Percentiles rank a stretch among this genome's conserved stretches.
Conservation (phyloP, 2,329 filamentous ascomycete genomes). For the Fusarium verrucosum region DNA sequence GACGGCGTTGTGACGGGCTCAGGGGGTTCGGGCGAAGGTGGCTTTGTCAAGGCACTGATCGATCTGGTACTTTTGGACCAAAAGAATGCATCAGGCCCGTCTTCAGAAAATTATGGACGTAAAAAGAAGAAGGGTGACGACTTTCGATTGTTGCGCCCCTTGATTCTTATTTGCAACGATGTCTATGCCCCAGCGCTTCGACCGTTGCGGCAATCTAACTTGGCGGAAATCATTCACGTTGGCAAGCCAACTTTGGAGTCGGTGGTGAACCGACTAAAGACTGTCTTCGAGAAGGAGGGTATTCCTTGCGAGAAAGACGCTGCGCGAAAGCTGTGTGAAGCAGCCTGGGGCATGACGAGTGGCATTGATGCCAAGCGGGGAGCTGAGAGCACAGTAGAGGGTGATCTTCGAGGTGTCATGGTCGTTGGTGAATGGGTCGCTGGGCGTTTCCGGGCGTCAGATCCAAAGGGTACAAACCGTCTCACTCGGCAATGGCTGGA, state of each 20-base stretch:
- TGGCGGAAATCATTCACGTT: constrained; percentile 91
- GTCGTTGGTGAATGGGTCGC: constrained; percentile 90
- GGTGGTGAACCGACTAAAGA: constrained; percentile 81
- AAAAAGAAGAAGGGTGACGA: constrained; percentile 83
- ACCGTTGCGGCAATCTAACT: constrained; percentile 81
- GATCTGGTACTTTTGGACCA: constrained; percentile 89
- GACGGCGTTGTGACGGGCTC: constrained; percentile 90
- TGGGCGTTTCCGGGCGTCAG: constrained; percentile 67
- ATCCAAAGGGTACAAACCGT: constrained; percentile 52
- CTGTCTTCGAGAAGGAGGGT: constrained; percentile 87
- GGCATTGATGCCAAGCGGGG: constrained; percentile 75
- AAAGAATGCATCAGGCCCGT: constrained; percentile 66
- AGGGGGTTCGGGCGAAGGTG: constrained; percentile 82
- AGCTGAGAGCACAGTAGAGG: constrained; percentile 72
- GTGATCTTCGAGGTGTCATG: constrained; percentile 83
- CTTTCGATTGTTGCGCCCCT: constrained; percentile 85
- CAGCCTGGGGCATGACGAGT: constrained; percentile 80
- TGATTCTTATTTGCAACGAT: constrained; percentile 97
- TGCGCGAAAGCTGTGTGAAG: constrained; percentile 83
- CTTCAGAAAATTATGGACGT: constrained; percentile 29
- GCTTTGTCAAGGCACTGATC: constrained; percentile 93
- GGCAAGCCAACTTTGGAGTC: constrained; percentile 89
- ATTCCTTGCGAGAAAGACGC: constrained; percentile 90
- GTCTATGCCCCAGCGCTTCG: constrained; percentile 91
- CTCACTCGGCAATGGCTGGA: constrained; percentile 83